Conservation (phyloP, 192 early-diverging fungal genomes). For the Chytriomyces confervae region DNA sequence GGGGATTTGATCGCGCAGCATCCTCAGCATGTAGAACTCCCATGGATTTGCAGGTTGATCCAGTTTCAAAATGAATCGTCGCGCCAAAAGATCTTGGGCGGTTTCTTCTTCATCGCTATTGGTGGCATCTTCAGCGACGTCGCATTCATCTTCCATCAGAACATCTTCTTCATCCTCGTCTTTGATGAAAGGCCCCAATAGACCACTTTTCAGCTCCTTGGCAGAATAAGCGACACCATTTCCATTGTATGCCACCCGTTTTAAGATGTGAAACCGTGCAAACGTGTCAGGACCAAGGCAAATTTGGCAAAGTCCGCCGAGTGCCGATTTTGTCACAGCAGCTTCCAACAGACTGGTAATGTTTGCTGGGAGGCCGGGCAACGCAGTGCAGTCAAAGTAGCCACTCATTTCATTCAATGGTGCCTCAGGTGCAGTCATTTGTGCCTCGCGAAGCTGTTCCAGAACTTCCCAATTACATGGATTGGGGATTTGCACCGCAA, state of each 20-base stretch:
- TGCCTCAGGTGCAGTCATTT: not conserved
- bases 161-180: conserved; percentile 29
- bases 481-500: not conserved
- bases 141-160: conserved; percentile 30
- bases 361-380: not conserved
- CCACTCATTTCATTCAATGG: not conserved
- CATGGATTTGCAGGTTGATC: conserved; percentile 33
- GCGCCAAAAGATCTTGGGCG: not conserved
- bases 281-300: not conserved
- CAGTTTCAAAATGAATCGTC: conserved; percentile 33
- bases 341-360: conserved; percentile 10
- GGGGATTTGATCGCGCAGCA: conserved; percentile 35
- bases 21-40: conserved; percentile 47
- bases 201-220: conserved; percentile 37
- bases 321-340: not conserved
- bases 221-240: conserved; percentile 18
- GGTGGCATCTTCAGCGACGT: not conserved
- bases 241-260: not conserved
- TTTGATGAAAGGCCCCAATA: conserved; percentile 15
- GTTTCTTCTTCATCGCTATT: conserved; percentile 5
- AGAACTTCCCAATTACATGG: not conserved
- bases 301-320: conserved; percentile 24
- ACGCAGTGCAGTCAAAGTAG: not conserved
- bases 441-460: not conserved
- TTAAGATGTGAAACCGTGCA: conserved; percentile 11